Base-by-base conservation (phyloP, 257 asterid genomes). In the Solanum okadae region DNA sequence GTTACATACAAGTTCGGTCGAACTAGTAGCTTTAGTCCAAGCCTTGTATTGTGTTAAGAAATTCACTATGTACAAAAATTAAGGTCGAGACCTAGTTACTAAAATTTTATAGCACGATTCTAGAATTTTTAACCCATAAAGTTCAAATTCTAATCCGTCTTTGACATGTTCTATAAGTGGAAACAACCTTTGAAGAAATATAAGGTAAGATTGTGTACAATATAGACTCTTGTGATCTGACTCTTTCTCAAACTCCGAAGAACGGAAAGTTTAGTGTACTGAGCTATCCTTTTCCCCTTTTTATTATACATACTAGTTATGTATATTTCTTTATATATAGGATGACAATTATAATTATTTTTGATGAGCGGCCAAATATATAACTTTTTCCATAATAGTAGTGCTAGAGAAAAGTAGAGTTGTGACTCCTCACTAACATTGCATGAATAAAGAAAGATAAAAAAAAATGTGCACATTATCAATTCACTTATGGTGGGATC, bases 361-460 rank as follows among this genome's bases (percentile, higher is more conserved):
- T 34, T 5, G 5, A 20, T 1, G 9, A 75, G 46, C 49, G 3
- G 25, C 29, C 2, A 73, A 73, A 75, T 75, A 75, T 16, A 13
- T 35, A 73, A 73, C 49, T 75, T 75, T 75, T 75, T 8, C 7
- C 25, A 72, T 77, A 42, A 77, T 78, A 42, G 20, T 88, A 88
- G 91, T 89, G 91, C 88, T 87, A 40, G 61, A 76, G 77, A 88
- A 91, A 85, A 89, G 88, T 37, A 84, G 85, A 37, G 78, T 81
- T 89, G 87, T 86, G 93, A 87, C 90, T 83, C 89, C 86, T 89
- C 89, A 84, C 68, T 73, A 46, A 59, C 89, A 88, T 73, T 63
- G 76, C 90, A 88, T 86, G 90, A 87, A 88, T 65, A 73, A 85
- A 83, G 18, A 71, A 44, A 79, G 37, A 37, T 25, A 13, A 65